These are phyloP conservation scores for Phytophthora citricola DNA, from an alignment of 352 stramenopile genomes.

Conservation along the genomic window DNA sequence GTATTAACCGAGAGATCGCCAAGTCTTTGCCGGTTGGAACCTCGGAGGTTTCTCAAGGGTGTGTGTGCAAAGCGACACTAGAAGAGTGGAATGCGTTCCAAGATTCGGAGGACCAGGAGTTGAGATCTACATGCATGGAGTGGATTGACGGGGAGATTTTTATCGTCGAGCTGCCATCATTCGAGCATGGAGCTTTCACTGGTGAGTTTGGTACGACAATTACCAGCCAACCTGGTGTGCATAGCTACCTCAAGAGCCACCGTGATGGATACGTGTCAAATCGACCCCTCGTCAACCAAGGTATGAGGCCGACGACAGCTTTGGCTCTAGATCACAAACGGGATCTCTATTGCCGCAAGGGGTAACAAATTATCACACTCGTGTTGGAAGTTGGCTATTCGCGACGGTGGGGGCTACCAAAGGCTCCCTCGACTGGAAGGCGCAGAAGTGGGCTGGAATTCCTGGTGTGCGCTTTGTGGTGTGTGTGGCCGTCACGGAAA, in stretches of 20 bases:
- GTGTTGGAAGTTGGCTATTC: constrained; percentile 3
- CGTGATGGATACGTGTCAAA: too few species aligned
- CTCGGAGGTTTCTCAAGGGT: not conserved
- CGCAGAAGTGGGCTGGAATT: constrained; percentile 1
- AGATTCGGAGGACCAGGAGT: not conserved
- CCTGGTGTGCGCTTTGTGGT: constrained; percentile 5
- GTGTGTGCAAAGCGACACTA: not conserved
- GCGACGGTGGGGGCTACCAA: not conserved
- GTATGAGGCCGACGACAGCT: constrained; percentile 3
- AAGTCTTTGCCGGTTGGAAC: too few species aligned
- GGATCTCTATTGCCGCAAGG: not conserved
- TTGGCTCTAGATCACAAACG: not conserved
- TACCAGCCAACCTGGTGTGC: not conserved
- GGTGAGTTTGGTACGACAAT: not conserved
- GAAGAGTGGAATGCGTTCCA: constrained; percentile 1
- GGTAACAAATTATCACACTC: not conserved
- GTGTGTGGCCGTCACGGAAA: not conserved
- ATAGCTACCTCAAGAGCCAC: not conserved
- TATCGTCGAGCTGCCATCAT: constrained; percentile 5
- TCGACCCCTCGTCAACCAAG: not conserved
- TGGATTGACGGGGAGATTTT: constrained; percentile 1
- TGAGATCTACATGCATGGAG: constrained; percentile 8
- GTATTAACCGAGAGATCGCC: too few species aligned
- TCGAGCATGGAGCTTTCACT: not conserved
- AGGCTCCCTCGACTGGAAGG: constrained; percentile 12